Evolutionary conservation across 768 basidiomycete species (phyloP).

Genomic region (Panellus pusillus): DNA sequence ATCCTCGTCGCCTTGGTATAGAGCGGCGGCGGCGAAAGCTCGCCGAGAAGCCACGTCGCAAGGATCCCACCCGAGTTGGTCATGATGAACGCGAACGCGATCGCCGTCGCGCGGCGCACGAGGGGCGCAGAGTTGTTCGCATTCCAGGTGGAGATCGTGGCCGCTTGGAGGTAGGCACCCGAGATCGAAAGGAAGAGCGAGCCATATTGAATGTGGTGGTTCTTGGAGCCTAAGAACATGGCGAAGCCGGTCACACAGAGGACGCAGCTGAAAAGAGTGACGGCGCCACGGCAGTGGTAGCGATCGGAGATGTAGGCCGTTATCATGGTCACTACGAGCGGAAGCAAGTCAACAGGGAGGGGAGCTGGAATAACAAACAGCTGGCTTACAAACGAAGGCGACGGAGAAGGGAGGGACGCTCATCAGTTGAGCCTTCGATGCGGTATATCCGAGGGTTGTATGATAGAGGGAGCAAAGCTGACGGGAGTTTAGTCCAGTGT

Average conservation of each 20-base stretch:
- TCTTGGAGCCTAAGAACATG: conserved; percentile 37
- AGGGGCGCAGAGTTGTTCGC: conserved; percentile 54
- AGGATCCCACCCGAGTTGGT: conserved; percentile 46
- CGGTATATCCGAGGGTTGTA: conserved; percentile 47
- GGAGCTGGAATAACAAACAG: background rate
- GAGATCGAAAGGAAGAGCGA: conserved; percentile 46
- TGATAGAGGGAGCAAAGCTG: conserved; percentile 62
- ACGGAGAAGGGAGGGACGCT: conserved; percentile 45
- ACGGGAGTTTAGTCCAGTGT: conserved; percentile 9
- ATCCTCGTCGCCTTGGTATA: conserved; percentile 36
- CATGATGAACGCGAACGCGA: conserved; percentile 44
- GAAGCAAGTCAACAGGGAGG: background rate
- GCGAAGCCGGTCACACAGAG: conserved; percentile 37
- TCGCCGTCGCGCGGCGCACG: conserved; percentile 45
- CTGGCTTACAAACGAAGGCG: conserved; percentile 28
- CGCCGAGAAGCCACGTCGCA: conserved; percentile 43
- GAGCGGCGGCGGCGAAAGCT: conserved; percentile 36
- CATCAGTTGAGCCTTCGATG: conserved; percentile 47
- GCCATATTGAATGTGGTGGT: conserved; percentile 38
- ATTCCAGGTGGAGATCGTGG: conserved; percentile 45
- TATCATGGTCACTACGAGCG: conserved; percentile 25
- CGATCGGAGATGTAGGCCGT: conserved; percentile 27
- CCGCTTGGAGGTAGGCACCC: conserved; percentile 41
- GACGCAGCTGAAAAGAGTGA: conserved; percentile 30
- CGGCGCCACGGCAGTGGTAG: conserved; percentile 27